Evolutionary conservation across 1,139 yeast species (phyloP), one percentile per base, ranked within the genome.

Genomic region (Taphrina wiesneri): DNA sequence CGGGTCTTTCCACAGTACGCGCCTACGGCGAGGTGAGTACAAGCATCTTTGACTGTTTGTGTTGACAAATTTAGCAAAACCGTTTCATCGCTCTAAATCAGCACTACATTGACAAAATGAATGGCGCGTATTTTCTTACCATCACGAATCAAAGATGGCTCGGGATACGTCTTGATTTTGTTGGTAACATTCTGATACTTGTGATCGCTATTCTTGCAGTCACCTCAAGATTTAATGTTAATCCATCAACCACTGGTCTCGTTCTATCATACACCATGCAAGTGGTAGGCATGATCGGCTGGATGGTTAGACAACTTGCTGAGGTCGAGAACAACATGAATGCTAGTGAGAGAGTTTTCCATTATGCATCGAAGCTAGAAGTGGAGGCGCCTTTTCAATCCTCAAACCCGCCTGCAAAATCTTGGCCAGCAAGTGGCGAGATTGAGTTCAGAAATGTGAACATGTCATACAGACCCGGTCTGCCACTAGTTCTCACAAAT

Each of bases 301-400:
- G 74, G 77, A 77, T 75, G 71, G 79, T 75, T 54, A 70, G 86
- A 74, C 77, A 81, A 75, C 26, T 77, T 75, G 88, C 96, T 0
- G 86, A 85, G 73, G 83, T 87, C 34, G 96, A 90, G 74, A 89
- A 88, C 75, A 87, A 87, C 73, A 83, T 90, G 90, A 88, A 88
- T 73, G 85, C 95, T 6, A 93, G 86, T n/a, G 96, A 90, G 77
- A 82, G 97, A 74, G 76, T 90, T 63, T 81, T 84, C 69, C 83
- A 86, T 67, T 89, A 89, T 75, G 93, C 92, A 0, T 80, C 81
- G 26, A 85, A 86, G 34, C 76, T 90, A 65, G 88, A 87, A 0
- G 83, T 81, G 70, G 93, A 87, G 73, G 85, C 87, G 0, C 78
- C 83, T 0, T 60, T 51, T n/a, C 83, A 83, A 74, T 77, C 75